These are phyloP conservation scores for Linum tenue DNA, from an alignment of 345 rosid genomes.

Conservation along the genomic window DNA sequence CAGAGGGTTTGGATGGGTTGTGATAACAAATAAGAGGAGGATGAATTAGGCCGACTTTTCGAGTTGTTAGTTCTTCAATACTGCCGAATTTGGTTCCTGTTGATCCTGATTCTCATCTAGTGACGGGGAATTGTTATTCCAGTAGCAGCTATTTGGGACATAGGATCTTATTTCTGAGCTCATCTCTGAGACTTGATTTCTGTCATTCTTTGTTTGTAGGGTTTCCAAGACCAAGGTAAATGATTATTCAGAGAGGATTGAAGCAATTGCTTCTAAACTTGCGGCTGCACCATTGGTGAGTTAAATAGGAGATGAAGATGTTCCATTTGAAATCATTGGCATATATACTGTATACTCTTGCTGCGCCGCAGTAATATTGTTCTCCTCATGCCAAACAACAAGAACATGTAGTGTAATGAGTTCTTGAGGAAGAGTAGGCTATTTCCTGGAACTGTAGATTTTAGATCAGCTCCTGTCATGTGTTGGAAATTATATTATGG, in stretches of 20 bases:
- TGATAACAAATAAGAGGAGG: too few relatives aligned
- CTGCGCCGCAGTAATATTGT: not conserved
- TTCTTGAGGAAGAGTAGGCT: too few relatives aligned
- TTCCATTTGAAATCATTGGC: not conserved
- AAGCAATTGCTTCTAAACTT: slow-evolving; percentile 57
- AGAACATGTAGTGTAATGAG: not conserved
- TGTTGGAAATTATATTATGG: too few relatives aligned
- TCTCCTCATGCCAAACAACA: not conserved
- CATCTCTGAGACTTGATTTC: not conserved
- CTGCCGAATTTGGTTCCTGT: not conserved
- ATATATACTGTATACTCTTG: not conserved
- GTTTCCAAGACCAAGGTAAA: slow-evolving; percentile 62
- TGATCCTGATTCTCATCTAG: not conserved
- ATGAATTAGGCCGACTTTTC: too few relatives aligned
- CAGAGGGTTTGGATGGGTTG: too few relatives aligned
- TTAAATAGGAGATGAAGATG: not conserved
- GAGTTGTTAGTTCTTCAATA: not conserved
- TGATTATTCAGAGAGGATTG: slow-evolving; percentile 73
- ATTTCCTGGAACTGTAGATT: not conserved
- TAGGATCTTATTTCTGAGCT: not conserved
- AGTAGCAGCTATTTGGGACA: not conserved
- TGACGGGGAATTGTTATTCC: not conserved
- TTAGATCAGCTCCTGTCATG: not conserved
- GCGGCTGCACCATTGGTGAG: slow-evolving; percentile 43
- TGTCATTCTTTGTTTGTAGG: slow-evolving; percentile 22